Conservation (phyloP, 352 stramenopile species). For the Thalassiosira hispida region DNA sequence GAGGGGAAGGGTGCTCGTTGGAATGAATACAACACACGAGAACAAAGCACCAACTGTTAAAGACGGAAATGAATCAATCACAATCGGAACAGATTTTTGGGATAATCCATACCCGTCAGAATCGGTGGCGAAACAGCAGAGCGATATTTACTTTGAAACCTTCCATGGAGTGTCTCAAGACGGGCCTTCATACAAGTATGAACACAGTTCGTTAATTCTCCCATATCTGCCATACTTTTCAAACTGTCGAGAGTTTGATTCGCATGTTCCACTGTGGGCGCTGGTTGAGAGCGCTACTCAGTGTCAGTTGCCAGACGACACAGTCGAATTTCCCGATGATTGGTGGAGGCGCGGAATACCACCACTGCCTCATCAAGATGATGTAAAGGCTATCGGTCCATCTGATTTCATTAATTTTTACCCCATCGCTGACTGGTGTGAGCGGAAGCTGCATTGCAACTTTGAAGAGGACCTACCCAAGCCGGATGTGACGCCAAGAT, state of each 20-base stretch:
- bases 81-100: conserved; percentile 82
- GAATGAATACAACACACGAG: conserved; percentile 90
- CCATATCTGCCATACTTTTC: conserved; percentile 96
- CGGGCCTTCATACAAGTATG: conserved; percentile 65
- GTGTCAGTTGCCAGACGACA: conserved; percentile 87
- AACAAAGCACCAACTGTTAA: conserved; percentile 86
- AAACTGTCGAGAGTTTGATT: conserved; percentile 96
- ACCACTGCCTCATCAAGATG: conserved; percentile 92
- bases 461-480: conserved; percentile 93
- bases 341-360: conserved; percentile 81
- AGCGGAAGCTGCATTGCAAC: conserved; percentile 88
- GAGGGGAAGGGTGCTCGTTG: conserved; percentile 91
- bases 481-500: conserved; percentile 91
- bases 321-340: conserved; percentile 44
- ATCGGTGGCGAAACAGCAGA: conserved; percentile 89
- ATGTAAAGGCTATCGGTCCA: conserved; percentile 90
- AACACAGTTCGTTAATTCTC: conserved; percentile 85
- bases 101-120: conserved; percentile 75
- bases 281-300: conserved; percentile 88
- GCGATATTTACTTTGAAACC: conserved; percentile 94
- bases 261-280: conserved; percentile 91
- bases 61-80: conserved; percentile 84
- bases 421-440: conserved; percentile 92
- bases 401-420: conserved; percentile 88
- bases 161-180: conserved; percentile 81